Percentiles rank a stretch among this genome's conserved stretches.
phyloP scores from a whole-genome alignment of 345 rosid species.

The Hypericum perforatum region DNA sequence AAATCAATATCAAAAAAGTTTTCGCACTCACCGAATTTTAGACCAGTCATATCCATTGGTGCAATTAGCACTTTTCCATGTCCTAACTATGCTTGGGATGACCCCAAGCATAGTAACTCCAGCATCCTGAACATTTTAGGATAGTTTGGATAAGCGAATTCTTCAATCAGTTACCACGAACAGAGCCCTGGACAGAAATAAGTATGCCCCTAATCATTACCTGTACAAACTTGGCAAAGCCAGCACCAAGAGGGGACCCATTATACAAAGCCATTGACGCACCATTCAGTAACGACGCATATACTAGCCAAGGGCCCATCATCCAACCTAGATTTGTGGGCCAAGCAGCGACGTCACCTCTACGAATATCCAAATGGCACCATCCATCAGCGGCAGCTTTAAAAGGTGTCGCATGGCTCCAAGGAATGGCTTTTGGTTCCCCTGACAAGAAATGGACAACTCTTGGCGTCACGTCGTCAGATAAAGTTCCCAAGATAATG shows the following conservation, averaged over 20 bases:
- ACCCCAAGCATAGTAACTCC: conserved; percentile 91
- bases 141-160: not conserved
- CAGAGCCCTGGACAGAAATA: not conserved
- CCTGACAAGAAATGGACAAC: conserved; percentile 39
- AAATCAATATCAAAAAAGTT: no score
- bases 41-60: conserved; percentile 87
- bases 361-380: conserved; percentile 90
- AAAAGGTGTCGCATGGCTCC: conserved; percentile 65
- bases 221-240: conserved; percentile 94
- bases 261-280: conserved; percentile 84
- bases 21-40: conserved; percentile 58
- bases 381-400: conserved; percentile 98
- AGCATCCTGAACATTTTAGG: conserved; percentile 53
- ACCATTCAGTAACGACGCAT: conserved; percentile 80
- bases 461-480: no score
- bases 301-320: conserved; percentile 99
- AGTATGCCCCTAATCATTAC: conserved; percentile 21
- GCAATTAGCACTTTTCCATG: conserved; percentile 69
- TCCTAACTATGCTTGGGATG: conserved; percentile 86
- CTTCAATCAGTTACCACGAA: not conserved
- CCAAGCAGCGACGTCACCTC: conserved; percentile 79
- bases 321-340: conserved; percentile 99
- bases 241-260: conserved; percentile 81
- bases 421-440: conserved; percentile 96
- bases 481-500: no score